A percentile compares a stretch with the other conserved stretches of the same genome.
Evolutionary conservation across 148 eudicot genomes (phyloP).

Genomic region (Camellia lanceoleosa): DNA sequence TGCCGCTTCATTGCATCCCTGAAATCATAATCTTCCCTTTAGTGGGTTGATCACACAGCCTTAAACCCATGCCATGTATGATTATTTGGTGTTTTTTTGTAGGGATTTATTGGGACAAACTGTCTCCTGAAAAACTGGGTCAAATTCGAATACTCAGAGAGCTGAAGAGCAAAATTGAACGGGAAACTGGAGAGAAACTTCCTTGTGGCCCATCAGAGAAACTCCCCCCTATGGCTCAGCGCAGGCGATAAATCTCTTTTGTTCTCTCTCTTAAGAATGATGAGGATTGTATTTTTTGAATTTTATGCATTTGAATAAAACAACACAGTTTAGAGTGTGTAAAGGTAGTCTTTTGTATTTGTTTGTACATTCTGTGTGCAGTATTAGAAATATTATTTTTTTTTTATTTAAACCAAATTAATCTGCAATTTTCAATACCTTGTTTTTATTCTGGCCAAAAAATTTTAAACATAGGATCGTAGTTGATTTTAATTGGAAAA

Average conservation of each 20-base stretch:
- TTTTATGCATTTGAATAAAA: too few species aligned
- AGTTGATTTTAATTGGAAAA: too few species aligned
- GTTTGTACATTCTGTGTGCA: too few species aligned
- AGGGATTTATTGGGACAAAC: conserved; percentile 95
- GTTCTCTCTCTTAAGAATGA: neutral
- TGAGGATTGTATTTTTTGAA: neutral
- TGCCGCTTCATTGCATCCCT: neutral
- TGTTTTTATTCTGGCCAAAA: too few species aligned
- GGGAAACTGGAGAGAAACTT: conserved; percentile 73
- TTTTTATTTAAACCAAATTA: too few species aligned
- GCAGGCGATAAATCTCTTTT: conserved; percentile 14
- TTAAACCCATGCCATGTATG: too few species aligned
- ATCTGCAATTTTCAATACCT: too few species aligned
- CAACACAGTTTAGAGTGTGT: too few species aligned
- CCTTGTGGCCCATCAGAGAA: conserved; percentile 81
- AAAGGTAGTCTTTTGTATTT: too few species aligned
- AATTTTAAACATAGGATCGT: too few species aligned
- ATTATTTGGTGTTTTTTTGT: neutral
- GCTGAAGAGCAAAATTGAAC: conserved; percentile 78
- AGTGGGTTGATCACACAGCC: too few species aligned
- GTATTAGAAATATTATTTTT: too few species aligned
- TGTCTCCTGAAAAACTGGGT: conserved; percentile 84
- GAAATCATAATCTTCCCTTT: neutral
- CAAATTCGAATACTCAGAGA: conserved; percentile 67
- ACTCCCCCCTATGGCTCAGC: conserved; percentile 70